Evolutionary conservation across 2,329 filamentous ascomycete species (phyloP).

Genomic region (Fusarium sororula): DNA sequence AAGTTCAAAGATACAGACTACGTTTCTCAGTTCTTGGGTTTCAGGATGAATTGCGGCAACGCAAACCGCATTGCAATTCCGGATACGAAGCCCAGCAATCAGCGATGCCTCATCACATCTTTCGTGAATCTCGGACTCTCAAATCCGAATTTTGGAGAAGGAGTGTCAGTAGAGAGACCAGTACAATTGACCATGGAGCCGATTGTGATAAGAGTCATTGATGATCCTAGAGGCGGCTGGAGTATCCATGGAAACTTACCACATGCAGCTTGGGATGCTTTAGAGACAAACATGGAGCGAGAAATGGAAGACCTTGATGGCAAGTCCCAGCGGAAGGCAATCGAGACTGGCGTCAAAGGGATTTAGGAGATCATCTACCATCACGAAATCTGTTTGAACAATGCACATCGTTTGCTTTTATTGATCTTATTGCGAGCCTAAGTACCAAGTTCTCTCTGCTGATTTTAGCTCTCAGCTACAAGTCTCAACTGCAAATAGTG

Average conservation of each 20-base stretch:
- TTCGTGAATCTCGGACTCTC: background rate
- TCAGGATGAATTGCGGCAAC: background rate
- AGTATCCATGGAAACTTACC: background rate
- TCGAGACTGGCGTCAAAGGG: rapidly evolving
- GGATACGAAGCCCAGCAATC: background rate
- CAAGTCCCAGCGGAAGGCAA: rapidly evolving
- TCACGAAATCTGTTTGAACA: rapidly evolving
- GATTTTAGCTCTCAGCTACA: no score
- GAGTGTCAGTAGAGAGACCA: background rate
- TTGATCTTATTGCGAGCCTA: background rate
- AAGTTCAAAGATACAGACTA: background rate
- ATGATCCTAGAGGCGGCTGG: background rate
- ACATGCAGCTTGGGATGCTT: background rate
- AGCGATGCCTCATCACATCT: background rate
- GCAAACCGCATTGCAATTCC: background rate
- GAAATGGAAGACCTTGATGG: background rate
- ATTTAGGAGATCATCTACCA: background rate
- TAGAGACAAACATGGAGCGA: background rate
- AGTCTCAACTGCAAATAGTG: background rate
- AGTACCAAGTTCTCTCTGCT: no score
- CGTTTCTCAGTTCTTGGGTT: background rate
- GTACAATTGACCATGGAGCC: background rate
- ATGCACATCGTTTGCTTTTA: background rate
- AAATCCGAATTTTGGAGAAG: background rate
- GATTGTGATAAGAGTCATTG: background rate